phyloP scores from a whole-genome alignment of 306 rosid species.

The cucumber (Cucumis sativus) region Cucumber_9930_V3 NC_026655.2:1476501-1477000 shows the following conservation, averaged over 20 bases:
- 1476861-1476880: slow-evolving; percentile 18
- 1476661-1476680: not conserved
- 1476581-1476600: too few species aligned
- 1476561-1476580: too few species aligned
- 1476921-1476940: slow-evolving; percentile 99
- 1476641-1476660: too few species aligned
- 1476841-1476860: too few species aligned
- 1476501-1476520: slow-evolving; percentile 6
- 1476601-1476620: too few species aligned
- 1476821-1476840: too few species aligned
- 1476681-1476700: not conserved
- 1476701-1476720: not conserved
- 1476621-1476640: too few species aligned
- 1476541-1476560: too few species aligned
- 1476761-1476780: too few species aligned
- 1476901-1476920: slow-evolving; percentile 68
- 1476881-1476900: slow-evolving; percentile 89
- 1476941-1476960: slow-evolving; percentile 88
- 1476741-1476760: not conserved
- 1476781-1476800: not conserved
- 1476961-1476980: slow-evolving; percentile 83
- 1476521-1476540: slow-evolving; percentile 5
- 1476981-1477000: slow-evolving; percentile 94
- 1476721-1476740: not conserved
- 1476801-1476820: too few species aligned